Evolutionary conservation across 2,329 filamentous ascomycete species (phyloP), one percentile per base, ranked within the genome.

Genomic region (Aureobasidium zeae): DNA sequence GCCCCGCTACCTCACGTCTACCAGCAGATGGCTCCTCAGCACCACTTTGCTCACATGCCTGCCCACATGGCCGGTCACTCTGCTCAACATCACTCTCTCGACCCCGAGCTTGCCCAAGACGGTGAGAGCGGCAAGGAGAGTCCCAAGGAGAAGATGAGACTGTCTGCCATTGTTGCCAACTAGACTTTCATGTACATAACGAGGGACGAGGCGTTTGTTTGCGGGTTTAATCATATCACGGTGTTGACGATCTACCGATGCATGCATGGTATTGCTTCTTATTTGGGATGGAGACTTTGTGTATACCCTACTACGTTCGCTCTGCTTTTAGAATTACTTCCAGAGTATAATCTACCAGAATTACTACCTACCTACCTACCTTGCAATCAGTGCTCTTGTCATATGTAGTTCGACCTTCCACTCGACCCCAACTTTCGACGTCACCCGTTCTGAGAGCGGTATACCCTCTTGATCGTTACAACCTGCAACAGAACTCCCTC

Each of bases 61-160:
- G 15, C 20, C 15, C 32, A 34, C 20, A 45, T 45, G 43, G 46
- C 45, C n/a, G 32, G 28, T 24, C 57, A 37, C 19, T 20, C 43
- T 32, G 4, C 17, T n/a, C 39, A 43, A 16, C 39, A 43, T 15
- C 39, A 43, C 30, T 43, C 52, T 21, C 49, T 56, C 42, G 55
- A 59, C 46, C 53, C 54, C 4, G 52, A 53, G 17, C 51, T 59
- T 29, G 41, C 43, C 17, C 46, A 48, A 32, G 49, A 53, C 48
- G 56, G 55, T 13, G 6, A 49, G 51, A 36, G 51, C 47, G 25
- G 52, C 51, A 28, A 57, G 49, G 60, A 53, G 45, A 62, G 59
- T 25, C 60, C 60, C 17, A 56, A 56, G 51, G 58, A 61, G 45
- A 61, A 61, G 53, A 63, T 63, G 60, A 59, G 58, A 49, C 51